phyloP scores from a whole-genome alignment of 202 grass and related monocot genomes.

The Elaeis oleifera region DNA sequence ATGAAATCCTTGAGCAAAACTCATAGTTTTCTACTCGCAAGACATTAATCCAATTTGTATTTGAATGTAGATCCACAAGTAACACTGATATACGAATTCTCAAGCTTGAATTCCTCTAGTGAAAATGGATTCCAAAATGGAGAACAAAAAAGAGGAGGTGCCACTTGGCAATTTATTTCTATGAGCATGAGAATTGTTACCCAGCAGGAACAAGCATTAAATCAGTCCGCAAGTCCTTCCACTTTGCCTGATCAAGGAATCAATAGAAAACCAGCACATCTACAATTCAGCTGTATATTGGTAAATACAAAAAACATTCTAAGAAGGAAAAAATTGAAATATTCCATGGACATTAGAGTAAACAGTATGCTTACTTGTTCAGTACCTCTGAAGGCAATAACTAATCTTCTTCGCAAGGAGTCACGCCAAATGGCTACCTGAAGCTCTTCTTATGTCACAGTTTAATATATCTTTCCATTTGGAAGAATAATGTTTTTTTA shows the following conservation, averaged over 20 bases:
- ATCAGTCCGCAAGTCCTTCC: constrained; percentile 95
- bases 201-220: constrained; percentile 80
- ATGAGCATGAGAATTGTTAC: constrained; percentile 27
- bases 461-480: no score
- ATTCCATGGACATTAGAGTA: neutral
- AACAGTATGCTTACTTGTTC: constrained; percentile 88
- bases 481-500: no score
- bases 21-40: no score
- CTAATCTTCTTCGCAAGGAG: constrained; percentile 59
- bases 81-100: no score
- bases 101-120: no score
- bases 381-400: constrained; percentile 85
- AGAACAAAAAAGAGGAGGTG: no score
- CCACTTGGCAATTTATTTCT: neutral
- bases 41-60: no score
- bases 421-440: constrained; percentile 96
- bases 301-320: neutral
- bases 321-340: neutral
- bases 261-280: neutral
- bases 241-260: constrained; percentile 52
- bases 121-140: no score
- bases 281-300: neutral
- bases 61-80: no score
- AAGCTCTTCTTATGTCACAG: neutral
- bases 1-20: no score